These are phyloP conservation scores for Penicillium coffeae DNA, from an alignment of 495 filamentous ascomycete species.

Conservation along the genomic window DNA sequence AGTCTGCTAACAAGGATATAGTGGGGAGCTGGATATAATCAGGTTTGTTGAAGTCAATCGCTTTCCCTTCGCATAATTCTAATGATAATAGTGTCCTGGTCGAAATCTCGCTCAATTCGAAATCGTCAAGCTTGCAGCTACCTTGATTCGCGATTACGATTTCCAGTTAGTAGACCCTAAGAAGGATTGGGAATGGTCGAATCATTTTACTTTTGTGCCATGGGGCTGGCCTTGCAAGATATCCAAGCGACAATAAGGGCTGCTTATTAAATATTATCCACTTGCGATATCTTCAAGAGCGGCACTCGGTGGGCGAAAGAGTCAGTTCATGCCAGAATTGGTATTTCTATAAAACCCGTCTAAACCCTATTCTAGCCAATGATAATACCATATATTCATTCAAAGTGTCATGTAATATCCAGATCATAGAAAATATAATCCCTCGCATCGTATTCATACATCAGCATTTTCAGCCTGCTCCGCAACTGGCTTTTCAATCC, in stretches of 20 bases:
- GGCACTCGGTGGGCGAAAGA: no score
- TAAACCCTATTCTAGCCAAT: no score
- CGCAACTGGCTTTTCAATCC: conserved; percentile 10
- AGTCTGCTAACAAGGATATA: conserved; percentile 8
- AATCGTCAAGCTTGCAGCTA: conserved; percentile 38
- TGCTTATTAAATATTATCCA: no score
- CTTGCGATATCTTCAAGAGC: no score
- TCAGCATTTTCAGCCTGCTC: not conserved
- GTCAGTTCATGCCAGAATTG: no score
- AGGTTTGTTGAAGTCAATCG: no score
- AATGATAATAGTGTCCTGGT: conserved; percentile 41
- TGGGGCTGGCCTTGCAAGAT: conserved; percentile 37
- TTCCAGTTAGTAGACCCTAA: conserved; percentile 35
- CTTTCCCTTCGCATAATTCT: no score
- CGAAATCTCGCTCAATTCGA: conserved; percentile 45
- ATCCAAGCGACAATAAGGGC: no score
- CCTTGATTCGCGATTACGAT: conserved; percentile 39
- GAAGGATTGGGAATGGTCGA: conserved; percentile 35
- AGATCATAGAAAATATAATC: no score
- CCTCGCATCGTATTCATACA: not conserved
- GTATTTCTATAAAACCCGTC: no score
- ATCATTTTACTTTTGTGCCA: conserved; percentile 35
- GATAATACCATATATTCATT: no score
- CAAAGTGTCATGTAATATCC: no score
- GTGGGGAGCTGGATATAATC: conserved; percentile 43